phyloP scores from a whole-genome alignment of 306 rosid species.

The Corylus americana region DNA sequence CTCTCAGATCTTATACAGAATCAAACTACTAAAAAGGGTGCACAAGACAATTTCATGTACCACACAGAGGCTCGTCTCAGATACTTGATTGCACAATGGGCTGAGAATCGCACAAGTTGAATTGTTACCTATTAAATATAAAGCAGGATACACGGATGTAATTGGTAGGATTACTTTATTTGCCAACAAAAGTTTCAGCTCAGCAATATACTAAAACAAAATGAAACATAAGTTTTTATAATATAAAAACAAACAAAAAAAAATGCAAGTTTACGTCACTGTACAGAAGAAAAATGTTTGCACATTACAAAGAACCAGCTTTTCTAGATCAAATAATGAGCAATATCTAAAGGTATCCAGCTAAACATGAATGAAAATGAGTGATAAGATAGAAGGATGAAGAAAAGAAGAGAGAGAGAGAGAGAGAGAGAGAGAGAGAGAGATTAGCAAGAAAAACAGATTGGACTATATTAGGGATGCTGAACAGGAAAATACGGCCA shows the following conservation, averaged over 20 bases:
- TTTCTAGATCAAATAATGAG: no score
- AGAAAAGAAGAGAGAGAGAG: no score
- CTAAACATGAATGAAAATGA: no score
- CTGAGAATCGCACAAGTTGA: neutral
- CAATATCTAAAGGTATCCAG: no score
- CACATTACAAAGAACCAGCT: no score
- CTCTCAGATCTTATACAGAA: neutral
- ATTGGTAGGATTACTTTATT: neutral
- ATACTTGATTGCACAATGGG: neutral
- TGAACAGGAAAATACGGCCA: neutral
- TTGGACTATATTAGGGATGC: neutral
- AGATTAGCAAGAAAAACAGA: neutral
- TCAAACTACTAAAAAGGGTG: neutral
- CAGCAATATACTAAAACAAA: neutral
- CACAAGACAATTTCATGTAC: neutral
- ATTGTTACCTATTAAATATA: neutral
- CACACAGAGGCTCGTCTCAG: neutral
- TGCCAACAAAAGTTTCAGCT: neutral
- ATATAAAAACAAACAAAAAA: neutral
- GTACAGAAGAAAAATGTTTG: no score
- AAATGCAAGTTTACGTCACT: no score
- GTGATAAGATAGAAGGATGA: no score
- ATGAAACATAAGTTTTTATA: neutral
- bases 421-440: no score
- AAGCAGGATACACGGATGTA: neutral